These are phyloP conservation scores for Kickxella alabastrina DNA, from an alignment of 192 early-diverging fungal genomes.

Conservation along the genomic window DNA sequence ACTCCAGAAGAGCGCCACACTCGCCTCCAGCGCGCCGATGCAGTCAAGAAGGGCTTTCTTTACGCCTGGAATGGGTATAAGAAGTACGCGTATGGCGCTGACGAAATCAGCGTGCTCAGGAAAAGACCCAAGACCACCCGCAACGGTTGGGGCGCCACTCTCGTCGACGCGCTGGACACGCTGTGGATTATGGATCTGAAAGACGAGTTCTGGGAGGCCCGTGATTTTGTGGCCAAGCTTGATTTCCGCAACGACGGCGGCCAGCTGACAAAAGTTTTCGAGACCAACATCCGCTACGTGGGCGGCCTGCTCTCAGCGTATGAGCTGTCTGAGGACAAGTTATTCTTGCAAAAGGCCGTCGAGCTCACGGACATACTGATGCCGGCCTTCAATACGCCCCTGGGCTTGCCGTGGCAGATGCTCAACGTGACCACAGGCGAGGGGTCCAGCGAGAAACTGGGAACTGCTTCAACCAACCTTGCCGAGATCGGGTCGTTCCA, in stretches of 20 bases:
- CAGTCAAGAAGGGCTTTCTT: slow-evolving; percentile 59
- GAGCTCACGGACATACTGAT: slow-evolving; percentile 74
- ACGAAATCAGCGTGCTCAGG: slow-evolving; percentile 56
- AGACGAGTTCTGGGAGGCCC: slow-evolving; percentile 70
- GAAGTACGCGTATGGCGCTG: slow-evolving; percentile 73
- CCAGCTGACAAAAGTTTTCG: slow-evolving; percentile 70
- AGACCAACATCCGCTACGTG: slow-evolving; percentile 84
- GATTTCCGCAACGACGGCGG: slow-evolving; percentile 66
- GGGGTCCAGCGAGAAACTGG: slow-evolving; percentile 53
- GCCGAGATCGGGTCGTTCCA: slow-evolving; percentile 84
- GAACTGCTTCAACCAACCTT: slow-evolving; percentile 41
- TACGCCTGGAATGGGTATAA: slow-evolving; percentile 77
- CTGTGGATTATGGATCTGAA: slow-evolving; percentile 74
- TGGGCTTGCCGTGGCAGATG: slow-evolving; percentile 71
- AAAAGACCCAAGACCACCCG: slow-evolving; percentile 44
- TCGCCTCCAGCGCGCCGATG: slow-evolving; percentile 35
- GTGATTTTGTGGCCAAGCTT: slow-evolving; percentile 61
- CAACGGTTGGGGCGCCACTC: slow-evolving; percentile 75
- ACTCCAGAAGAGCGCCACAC: slow-evolving; percentile 14
- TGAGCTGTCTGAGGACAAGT: slow-evolving; percentile 61
- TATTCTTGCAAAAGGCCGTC: slow-evolving; percentile 67
- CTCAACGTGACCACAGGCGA: slow-evolving; percentile 57
- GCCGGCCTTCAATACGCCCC: slow-evolving; percentile 67
- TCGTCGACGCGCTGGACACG: slow-evolving; percentile 86
- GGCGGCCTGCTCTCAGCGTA: slow-evolving; percentile 84